Evolutionary conservation across 2,329 filamentous ascomycete species (phyloP).

Genomic region (Dissoconium aciculare): DNA sequence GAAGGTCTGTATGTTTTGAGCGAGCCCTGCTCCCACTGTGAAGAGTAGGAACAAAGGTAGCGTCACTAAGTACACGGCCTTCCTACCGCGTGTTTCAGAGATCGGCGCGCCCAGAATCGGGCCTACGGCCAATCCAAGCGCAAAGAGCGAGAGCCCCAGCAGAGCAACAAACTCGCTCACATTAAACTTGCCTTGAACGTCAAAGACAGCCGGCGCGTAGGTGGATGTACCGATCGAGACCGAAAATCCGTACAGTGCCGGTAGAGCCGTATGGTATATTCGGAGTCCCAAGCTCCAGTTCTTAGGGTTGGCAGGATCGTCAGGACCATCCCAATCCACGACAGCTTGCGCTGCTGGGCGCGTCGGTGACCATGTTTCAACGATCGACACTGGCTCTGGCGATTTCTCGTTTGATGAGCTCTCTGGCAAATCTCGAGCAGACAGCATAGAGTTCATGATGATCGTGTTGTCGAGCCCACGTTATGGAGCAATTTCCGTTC

Average conservation of each 20-base stretch:
- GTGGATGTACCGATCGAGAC: slow-evolving; percentile 18
- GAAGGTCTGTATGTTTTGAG: slow-evolving; percentile 12
- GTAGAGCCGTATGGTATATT: slow-evolving; percentile 7
- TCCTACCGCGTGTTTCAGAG: slow-evolving; percentile 25
- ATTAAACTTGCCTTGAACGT: slow-evolving; percentile 31
- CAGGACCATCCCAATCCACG: slow-evolving; percentile 17
- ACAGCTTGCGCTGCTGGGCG: no score
- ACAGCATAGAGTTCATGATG: no score
- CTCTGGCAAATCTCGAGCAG: no score
- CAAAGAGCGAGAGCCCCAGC: slow-evolving; percentile 42
- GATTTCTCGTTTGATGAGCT: no score
- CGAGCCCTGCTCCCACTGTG: slow-evolving; percentile 21
- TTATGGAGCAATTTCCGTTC: no score
- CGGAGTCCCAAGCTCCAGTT: slow-evolving; percentile 12
- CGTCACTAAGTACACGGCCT: slow-evolving; percentile 23
- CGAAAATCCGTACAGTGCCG: slow-evolving; percentile 11
- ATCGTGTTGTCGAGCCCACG: no score
- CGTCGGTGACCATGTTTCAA: no score
- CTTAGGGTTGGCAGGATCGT: slow-evolving; percentile 14
- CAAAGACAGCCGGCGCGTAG: slow-evolving; percentile 12
- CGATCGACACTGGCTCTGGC: no score
- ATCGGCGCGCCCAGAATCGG: slow-evolving; percentile 32
- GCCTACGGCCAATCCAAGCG: slow-evolving; percentile 50
- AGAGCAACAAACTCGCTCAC: slow-evolving; percentile 42
- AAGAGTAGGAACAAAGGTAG: slow-evolving; percentile 25